Evolutionary conservation across 2,329 filamentous ascomycete species (phyloP), one percentile per base, ranked within the genome.

Genomic region (Monosporascus sp.): DNA sequence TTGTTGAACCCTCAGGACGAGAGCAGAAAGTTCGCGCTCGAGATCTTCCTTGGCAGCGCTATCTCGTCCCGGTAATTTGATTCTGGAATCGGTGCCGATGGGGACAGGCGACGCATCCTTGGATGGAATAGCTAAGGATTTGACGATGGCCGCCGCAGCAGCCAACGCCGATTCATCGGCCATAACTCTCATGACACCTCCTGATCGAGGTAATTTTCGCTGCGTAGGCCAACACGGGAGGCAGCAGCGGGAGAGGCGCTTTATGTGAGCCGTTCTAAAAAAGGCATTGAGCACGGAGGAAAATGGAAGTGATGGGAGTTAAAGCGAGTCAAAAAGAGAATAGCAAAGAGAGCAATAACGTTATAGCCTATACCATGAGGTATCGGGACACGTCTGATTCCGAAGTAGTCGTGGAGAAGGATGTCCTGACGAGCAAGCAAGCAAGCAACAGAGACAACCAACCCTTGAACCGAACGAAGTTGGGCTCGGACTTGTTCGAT

Each of bases 1-100:
- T 60, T 86, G 84, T 59, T 91, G 88, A 61, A 97, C 84, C 61
- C 94, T 81, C 57, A 85, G 75, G 55, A 87, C 82, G 58, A 97
- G 81, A 52, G 89, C 87, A 49, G 87, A 82, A 54, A 99, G 81
- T 74, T 97, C 93, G 55, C 80, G 79, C 74, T 97, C 91, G 56
- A 97, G 82, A 35, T 80, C 80, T 60, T 82, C 79, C 74, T 97
- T 97, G 60, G 87, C 87, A 37, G 83, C 73, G 45, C 82, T 87
- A 55, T 91, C 81, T 54, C 83, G 80, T 54, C 94, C 94, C 16
- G 93, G 92, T 24, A 97, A 80, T 58, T 80, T 81, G 66, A 93
- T 78, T 60, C 80, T 76, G 50, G 72, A 70, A 54, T 73, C 74
- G 52, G 72, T 67, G 49, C 71, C 72, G 55, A 73, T 68, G 52